Evolutionary conservation across 2,329 filamentous ascomycete species (phyloP), one percentile per base, ranked within the genome.

Genomic region (Neoscytalidium dimidiatum): DNA sequence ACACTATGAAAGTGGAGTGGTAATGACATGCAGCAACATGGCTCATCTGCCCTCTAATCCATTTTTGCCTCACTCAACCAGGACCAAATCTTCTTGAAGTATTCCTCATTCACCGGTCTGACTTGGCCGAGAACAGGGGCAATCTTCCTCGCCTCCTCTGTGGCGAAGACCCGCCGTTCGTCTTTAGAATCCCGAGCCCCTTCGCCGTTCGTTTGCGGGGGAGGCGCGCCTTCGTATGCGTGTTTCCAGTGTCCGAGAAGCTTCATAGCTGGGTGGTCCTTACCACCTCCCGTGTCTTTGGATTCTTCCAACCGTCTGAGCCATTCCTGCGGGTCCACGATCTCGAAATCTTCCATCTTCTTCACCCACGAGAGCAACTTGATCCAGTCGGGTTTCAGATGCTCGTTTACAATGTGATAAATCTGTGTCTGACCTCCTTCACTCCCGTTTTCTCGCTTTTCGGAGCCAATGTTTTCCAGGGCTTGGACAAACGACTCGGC

Each of bases 161-260:
- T 74, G 4, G 75, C 76, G 64, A 83, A 82, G 3, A 64, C 65
- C 14, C 68, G 66, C 26, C 64, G 64, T 23, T 29, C 35, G 21
- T 29, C 4, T n/a, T n/a, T n/a, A n/a, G n/a, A n/a, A n/a, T n/a
- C n/a, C n/a, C n/a, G n/a, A n/a, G n/a, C n/a, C n/a, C n/a, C n/a
- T n/a, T n/a, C n/a, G n/a, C n/a, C n/a, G n/a, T n/a, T n/a, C n/a
- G n/a, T n/a, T n/a, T n/a, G n/a, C n/a, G n/a, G n/a, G n/a, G n/a
- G n/a, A n/a, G 31, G 9, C 26, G 17, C 6, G 2, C 38, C 23
- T 7, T 44, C 56, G 28, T 60, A 60, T 17, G 56, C 75, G 60
- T 75, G 73, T 68, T 80, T 81, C 84, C 84, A 87, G 35, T 84
- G 71, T 4, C 80, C 80, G 31, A 86, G 68, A 49, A 86, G 72